These are phyloP conservation scores for Stipa capillata DNA, from an alignment of 176 grass and related monocot genomes.

Conservation along the genomic window DNA sequence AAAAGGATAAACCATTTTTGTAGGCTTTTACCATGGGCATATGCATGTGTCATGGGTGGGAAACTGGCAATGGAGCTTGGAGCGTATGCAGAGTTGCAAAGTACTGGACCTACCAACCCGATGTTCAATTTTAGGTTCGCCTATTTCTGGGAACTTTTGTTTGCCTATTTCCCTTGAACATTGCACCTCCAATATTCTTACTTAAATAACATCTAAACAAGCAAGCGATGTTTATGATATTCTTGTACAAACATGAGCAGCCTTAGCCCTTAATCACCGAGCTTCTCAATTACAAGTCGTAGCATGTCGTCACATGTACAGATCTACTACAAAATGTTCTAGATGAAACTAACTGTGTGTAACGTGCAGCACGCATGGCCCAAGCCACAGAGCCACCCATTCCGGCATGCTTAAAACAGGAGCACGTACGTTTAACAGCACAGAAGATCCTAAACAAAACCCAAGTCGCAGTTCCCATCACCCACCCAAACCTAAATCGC, in stretches of 20 bases:
- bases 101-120: no score
- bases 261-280: not conserved
- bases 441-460: not conserved
- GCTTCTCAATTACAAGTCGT: not conserved
- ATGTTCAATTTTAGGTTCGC: no score
- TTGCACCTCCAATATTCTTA: no score
- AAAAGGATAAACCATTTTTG: not conserved
- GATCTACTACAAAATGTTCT: not conserved
- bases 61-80: no score
- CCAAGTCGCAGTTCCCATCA: slow-evolving; percentile 8
- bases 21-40: no score
- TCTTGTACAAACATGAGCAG: not conserved
- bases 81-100: no score
- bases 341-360: not conserved
- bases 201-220: not conserved
- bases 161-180: no score
- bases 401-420: not conserved
- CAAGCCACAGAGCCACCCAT: no score
- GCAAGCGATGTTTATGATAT: not conserved
- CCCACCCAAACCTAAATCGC: slow-evolving; percentile 50
- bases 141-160: no score
- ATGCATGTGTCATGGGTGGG: no score
- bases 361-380: not conserved
- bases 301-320: not conserved
- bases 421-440: not conserved